Base-by-base conservation (phyloP, 2,329 filamentous ascomycete species). In the Nothophaeocryptopus gaeumannii region DNA sequence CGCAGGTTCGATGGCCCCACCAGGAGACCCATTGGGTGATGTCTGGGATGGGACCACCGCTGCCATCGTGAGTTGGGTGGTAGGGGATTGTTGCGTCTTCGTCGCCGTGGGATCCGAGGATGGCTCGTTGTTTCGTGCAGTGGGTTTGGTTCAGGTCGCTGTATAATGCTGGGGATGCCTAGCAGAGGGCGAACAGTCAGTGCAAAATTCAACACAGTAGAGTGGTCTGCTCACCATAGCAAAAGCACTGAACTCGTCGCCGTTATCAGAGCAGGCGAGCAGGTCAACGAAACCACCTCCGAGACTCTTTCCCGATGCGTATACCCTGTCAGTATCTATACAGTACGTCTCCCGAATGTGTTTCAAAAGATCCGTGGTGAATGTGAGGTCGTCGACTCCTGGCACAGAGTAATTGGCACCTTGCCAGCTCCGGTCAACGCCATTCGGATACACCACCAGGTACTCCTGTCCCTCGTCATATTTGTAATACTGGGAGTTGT, bases 251-350 rank as follows among this genome's bases (percentile, higher is more conserved):
- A 80, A 74, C 3, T 71, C 66, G 8, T 64, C 63, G 2, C 70
- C 58, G 30, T 74, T 67, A 36, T 62, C 50, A 5, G 58, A 62
- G 61, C 76, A 80, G 3, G 78, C 76, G 7, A 79, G 72, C 1
- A 71, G 58, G 15, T 71, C 72, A 2, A 73, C 72, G 32, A 67
- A 66, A 9, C 73, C 79, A 2, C 76, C 80, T 5, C 78, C 79
- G 40, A 82, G 80, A 56, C 71, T 80, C 57, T 82, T 80, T 39
- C 75, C 76, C 1, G 70, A 69, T 10, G 70, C 70, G 53, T 77
- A 79, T 37, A 79, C 65, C 8, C 69, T 70, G 4, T 59, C 57
- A 1, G 63, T 52, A 51, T 78, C 72, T 53, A 79, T 68, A 60
- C 76, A 79, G 59, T 74, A 74, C 3, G 60, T 59, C 8, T 61